These are phyloP conservation scores for Amesomyces nigricolor DNA, from an alignment of 2,329 filamentous ascomycete species.

Conservation along the genomic window DNA sequence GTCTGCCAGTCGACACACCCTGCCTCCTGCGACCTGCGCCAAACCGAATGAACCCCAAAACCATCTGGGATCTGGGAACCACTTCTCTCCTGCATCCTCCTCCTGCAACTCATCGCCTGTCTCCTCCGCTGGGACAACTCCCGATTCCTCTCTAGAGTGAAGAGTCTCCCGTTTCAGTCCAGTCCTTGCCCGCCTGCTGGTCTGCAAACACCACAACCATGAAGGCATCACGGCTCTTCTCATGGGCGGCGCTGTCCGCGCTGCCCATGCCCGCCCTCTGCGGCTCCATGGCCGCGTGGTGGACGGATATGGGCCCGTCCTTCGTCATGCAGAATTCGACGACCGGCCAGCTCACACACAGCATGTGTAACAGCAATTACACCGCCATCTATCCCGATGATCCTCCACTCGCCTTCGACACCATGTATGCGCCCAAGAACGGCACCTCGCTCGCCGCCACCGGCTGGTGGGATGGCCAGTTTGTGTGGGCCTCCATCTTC, in stretches of 20 bases:
- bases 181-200: too few relatives aligned
- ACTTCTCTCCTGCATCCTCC: too few relatives aligned
- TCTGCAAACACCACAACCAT: too few relatives aligned
- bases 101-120: too few relatives aligned
- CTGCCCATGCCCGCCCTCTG: constrained; percentile 4
- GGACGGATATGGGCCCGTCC: constrained; percentile 13
- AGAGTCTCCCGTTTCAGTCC: too few relatives aligned
- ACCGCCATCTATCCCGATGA: constrained; percentile 11
- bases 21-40: too few relatives aligned
- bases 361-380: constrained; percentile 12
- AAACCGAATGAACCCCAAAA: too few relatives aligned
- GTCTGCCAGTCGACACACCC: too few relatives aligned
- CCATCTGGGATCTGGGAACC: too few relatives aligned
- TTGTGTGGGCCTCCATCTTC: too few relatives aligned
- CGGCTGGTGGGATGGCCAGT: constrained; percentile 26
- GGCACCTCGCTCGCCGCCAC: constrained; percentile 32
- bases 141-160: too few relatives aligned
- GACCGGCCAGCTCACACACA: constrained; percentile 11
- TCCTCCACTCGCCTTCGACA: constrained; percentile 6
- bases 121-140: too few relatives aligned
- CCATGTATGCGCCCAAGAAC: constrained; percentile 26
- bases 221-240: neutral
- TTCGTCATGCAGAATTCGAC: constrained; percentile 13
- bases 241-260: neutral
- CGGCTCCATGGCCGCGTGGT: constrained; percentile 17